Evolutionary conservation across 768 basidiomycete species (phyloP).

Genomic region (Tylopilus sp.): DNA sequence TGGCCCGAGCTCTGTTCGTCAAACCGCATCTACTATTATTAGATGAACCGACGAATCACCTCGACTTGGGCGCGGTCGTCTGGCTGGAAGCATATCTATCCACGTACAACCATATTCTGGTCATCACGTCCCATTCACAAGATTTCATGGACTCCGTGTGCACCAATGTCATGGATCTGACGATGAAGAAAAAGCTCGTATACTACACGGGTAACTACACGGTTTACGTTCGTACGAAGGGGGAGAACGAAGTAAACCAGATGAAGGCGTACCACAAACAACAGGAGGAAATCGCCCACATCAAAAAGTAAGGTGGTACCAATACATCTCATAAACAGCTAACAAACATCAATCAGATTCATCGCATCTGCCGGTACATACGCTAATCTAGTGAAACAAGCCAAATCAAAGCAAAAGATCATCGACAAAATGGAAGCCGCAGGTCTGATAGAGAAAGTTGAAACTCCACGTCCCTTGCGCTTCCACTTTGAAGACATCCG

Average conservation of each 20-base stretch:
- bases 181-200: slow-evolving; percentile 84
- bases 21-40: slow-evolving; percentile 94
- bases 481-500: slow-evolving; percentile 97
- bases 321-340: slow-evolving; percentile 4
- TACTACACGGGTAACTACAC: slow-evolving; percentile 97
- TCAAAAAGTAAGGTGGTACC: slow-evolving; percentile 74
- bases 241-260: slow-evolving; percentile 98
- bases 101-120: slow-evolving; percentile 98
- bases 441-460: slow-evolving; percentile 91
- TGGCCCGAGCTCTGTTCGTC: slow-evolving; percentile 92
- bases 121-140: slow-evolving; percentile 97
- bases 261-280: slow-evolving; percentile 99
- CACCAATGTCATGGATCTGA: slow-evolving; percentile 98
- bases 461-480: slow-evolving; percentile 63
- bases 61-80: slow-evolving; percentile 96
- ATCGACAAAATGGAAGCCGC: slow-evolving; percentile 99
- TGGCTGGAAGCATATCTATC: slow-evolving; percentile 98
- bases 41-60: slow-evolving; percentile 90
- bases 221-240: slow-evolving; percentile 93
- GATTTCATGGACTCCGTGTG: slow-evolving; percentile 99
- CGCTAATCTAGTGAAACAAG: slow-evolving; percentile 97
- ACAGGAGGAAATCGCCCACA: slow-evolving; percentile 97
- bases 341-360: slow-evolving; percentile 51
- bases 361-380: slow-evolving; percentile 99
- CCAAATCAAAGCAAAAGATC: slow-evolving; percentile 99